Base-by-base conservation (phyloP, 768 basidiomycete species). In the Auricularia sp. region DNA sequence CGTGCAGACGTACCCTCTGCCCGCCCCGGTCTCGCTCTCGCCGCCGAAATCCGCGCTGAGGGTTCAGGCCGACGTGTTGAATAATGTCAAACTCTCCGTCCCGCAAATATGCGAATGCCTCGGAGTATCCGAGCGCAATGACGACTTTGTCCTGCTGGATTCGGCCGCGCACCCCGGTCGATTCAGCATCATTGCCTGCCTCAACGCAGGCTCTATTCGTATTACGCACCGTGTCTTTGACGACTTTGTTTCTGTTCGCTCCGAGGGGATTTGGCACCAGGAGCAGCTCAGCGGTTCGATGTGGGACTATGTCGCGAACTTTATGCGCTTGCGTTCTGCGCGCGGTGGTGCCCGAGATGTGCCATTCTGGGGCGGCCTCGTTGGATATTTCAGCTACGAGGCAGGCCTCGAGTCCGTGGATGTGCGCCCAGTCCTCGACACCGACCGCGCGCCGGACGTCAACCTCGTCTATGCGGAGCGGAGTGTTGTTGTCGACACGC, bases 321-420 rank as follows among this genome's bases (percentile, higher is more conserved):
- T 87, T 75, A 89, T 91, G 86, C 80, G 77, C 39, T 67, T 74
- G 21, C 79, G 76, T 61, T 83, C 80, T 8, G 66, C 69, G 29
- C 79, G 47, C 24, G 65, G 79, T 29, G 88, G 89, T 3, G 70
- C 70, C 51, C 68, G 78, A 6, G 79, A 84, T 10, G 73, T 85
- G 54, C 91, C 90, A 0, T 93, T 93, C 72, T 92, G 90, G 89
- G 92, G 90, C 42, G 92, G 92, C 29, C 77, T 93, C 14, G 74
- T 92, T 29, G 92, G 92, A 8, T 85, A 82, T 66, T 75, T 93
- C 66, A 89, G 88, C 69, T 94, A 93, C 70, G 92, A 92, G 73
- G 78, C 92, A 18, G 92, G 90, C 13, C 81, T 86, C 4, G 75
- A 81, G 54, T 78, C 83, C 6, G 74, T 91, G 33, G 72, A 77